These are phyloP conservation scores for Ogataea chonburiensis DNA, from an alignment of 805 yeast species.

Conservation along the genomic window DNA sequence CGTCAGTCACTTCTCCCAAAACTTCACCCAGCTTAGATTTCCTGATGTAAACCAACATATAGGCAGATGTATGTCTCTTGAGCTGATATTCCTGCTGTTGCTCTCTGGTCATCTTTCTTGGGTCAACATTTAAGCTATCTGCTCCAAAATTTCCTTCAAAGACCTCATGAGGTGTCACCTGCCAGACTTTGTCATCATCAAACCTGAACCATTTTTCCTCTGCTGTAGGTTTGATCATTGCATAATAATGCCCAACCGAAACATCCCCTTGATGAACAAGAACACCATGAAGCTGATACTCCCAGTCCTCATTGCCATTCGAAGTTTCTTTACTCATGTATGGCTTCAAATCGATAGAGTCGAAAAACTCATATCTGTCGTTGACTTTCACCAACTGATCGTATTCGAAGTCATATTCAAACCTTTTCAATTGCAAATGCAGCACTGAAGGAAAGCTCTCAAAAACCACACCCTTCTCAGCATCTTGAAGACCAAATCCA, in stretches of 20 bases:
- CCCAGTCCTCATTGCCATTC: constrained; percentile 57
- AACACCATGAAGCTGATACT: constrained; percentile 86
- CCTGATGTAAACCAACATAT: constrained; percentile 91
- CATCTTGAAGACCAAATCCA: constrained; percentile 88
- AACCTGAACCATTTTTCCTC: constrained; percentile 81
- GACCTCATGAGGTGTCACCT: constrained; percentile 79
- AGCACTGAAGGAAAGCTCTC: constrained; percentile 88
- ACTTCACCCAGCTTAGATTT: constrained; percentile 56
- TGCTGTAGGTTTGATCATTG: constrained; percentile 79
- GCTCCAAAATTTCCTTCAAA: constrained; percentile 93
- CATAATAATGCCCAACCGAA: constrained; percentile 94
- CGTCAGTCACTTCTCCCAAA: constrained; percentile 54
- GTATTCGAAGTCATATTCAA: constrained; percentile 88
- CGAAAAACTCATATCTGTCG: constrained; percentile 88
- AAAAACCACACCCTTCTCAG: constrained; percentile 93
- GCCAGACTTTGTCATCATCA: constrained; percentile 94
- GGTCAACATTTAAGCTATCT: constrained; percentile 50
- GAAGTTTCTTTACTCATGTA: constrained; percentile 62
- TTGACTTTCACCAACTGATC: constrained; percentile 89
- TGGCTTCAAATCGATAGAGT: constrained; percentile 74
- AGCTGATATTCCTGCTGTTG: constrained; percentile 64
- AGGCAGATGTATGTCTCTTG: constrained; percentile 89
- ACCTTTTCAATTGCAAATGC: constrained; percentile 89
- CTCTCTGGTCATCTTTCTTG: constrained; percentile 51
- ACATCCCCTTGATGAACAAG: constrained; percentile 95